phyloP scores from a whole-genome alignment of 345 rosid genomes.

The Pistacia integerrima region DNA sequence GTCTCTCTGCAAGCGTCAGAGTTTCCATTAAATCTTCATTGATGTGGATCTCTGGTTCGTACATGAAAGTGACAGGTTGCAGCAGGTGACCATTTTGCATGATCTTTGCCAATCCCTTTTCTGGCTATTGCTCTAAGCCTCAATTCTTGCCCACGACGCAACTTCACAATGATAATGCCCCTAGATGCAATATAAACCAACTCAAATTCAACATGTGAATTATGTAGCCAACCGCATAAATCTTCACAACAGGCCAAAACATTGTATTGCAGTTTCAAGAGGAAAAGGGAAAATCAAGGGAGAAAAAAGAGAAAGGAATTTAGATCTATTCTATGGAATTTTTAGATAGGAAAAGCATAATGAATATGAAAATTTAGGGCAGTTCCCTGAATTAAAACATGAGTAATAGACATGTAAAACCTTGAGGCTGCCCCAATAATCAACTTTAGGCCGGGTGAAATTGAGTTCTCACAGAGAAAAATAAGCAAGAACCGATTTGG shows the following conservation, averaged over 20 bases:
- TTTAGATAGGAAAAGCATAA: background rate
- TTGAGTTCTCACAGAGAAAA: background rate
- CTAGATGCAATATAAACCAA: constrained; percentile 34
- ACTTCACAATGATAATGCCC: constrained; percentile 88
- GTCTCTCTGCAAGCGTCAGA: constrained; percentile 71
- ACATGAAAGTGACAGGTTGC: constrained; percentile 98
- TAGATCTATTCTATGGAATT: background rate
- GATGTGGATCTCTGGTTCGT: constrained; percentile 86
- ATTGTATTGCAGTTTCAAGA: background rate
- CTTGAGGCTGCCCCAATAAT: background rate
- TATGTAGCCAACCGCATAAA: background rate
- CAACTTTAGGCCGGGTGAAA: background rate
- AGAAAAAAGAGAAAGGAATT: background rate
- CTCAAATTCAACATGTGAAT: background rate
- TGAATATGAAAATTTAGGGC: background rate
- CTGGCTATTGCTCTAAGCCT: constrained; percentile 92
- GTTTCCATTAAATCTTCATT: constrained; percentile 89
- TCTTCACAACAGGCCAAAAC: background rate
- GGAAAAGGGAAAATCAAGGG: background rate
- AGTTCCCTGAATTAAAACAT: background rate
- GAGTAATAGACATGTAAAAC: background rate
- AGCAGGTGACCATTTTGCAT: constrained; percentile 98
- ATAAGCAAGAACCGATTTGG: background rate
- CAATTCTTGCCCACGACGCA: constrained; percentile 85
- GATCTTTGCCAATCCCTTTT: constrained; percentile 97